Conservation (phyloP, 1,284 basidiomycete species). For the Ceratobasidium sp. region DNA sequence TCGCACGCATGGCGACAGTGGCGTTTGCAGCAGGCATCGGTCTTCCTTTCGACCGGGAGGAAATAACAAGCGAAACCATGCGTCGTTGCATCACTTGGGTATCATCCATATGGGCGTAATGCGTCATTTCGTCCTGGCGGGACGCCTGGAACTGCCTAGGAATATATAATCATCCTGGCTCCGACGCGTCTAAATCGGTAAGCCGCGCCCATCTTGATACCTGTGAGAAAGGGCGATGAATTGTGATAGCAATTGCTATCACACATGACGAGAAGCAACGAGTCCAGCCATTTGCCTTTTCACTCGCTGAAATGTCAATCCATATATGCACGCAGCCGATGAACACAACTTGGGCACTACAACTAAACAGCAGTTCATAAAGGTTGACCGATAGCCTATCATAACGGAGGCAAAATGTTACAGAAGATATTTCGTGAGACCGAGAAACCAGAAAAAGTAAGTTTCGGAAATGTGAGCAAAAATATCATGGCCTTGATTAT, state of each 20-base stretch:
- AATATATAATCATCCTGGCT: constrained; percentile 21
- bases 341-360: constrained; percentile 7
- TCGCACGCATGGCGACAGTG: constrained; percentile 34
- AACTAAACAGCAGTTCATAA: constrained; percentile 21
- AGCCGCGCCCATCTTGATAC: constrained; percentile 28
- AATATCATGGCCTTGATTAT: constrained; percentile 12
- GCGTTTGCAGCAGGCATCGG: constrained; percentile 23
- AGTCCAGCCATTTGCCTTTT: constrained; percentile 4
- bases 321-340: constrained; percentile 26
- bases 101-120: constrained; percentile 9
- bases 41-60: not conserved
- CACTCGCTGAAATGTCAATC: constrained; percentile 32
- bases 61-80: not conserved
- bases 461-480: constrained; percentile 10
- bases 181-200: not conserved
- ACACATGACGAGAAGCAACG: constrained; percentile 4
- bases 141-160: not conserved
- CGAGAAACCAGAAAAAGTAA: constrained; percentile 1
- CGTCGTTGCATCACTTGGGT: not conserved
- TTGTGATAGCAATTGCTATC: not conserved
- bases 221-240: constrained; percentile 25
- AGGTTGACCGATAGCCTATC: constrained; percentile 38
- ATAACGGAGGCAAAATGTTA: constrained; percentile 7
- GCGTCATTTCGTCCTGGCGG: constrained; percentile 9
- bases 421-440: constrained; percentile 4